Evolutionary conservation across 192 early-diverging fungal species (phyloP).

Genomic region (Thoreauomyces humboldtii): DNA sequence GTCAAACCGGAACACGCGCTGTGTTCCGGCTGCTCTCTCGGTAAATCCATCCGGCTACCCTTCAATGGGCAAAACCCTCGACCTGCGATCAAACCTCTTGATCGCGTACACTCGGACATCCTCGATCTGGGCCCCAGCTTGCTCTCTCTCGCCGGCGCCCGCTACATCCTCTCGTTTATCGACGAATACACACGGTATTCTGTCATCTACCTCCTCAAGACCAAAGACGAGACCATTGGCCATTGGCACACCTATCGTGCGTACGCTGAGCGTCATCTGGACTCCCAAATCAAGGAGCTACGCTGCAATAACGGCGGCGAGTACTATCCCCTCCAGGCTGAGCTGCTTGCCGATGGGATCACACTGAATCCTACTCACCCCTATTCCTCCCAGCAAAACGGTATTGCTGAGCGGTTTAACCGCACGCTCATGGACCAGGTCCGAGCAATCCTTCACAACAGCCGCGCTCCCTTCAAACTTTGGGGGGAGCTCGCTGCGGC

Average conservation of each 20-base stretch:
- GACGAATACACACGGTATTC: background rate
- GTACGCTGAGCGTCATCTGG: background rate
- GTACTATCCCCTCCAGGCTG: background rate
- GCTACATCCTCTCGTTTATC: conserved; percentile 6
- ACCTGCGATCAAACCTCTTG: background rate
- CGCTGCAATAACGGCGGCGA: conserved; percentile 6
- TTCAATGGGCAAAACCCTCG: background rate
- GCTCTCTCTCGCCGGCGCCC: background rate
- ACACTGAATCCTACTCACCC: background rate
- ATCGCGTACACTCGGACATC: background rate
- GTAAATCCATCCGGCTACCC: background rate
- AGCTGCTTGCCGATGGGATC: conserved; percentile 2
- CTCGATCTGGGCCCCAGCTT: background rate
- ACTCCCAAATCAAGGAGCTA: background rate
- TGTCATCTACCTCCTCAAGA: background rate
- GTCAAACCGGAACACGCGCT: background rate
- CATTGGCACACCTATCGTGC: background rate
- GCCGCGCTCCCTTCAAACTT: background rate
- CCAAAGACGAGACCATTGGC: background rate
- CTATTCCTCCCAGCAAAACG: conserved; percentile 13
- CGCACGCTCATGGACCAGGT: conserved; percentile 6
- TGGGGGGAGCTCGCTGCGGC: conserved; percentile 8
- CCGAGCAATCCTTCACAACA: background rate
- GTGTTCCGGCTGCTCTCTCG: background rate
- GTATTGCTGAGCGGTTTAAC: conserved; percentile 6